A percentile compares a stretch with the other conserved stretches of the same genome.
Conservation (phyloP, 345 rosid genomes). For the Lenwebbia sp. region DNA sequence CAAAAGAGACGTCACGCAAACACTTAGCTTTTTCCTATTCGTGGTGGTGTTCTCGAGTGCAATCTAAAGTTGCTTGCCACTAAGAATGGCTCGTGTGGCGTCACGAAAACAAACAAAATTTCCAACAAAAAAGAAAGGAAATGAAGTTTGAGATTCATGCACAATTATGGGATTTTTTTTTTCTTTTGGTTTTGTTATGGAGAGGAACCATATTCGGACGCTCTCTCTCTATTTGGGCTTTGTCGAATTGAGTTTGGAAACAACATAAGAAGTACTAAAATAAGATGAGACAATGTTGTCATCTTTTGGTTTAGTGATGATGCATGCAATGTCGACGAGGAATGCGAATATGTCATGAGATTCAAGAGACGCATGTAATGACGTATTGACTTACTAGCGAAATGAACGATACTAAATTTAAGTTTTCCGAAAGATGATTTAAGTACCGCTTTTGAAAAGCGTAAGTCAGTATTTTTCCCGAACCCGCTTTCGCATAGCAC, state of each 20-base stretch:
- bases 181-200: neutral
- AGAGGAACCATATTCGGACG: neutral
- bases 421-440: neutral
- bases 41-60: conserved; percentile 25
- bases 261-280: neutral
- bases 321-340: neutral
- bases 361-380: neutral
- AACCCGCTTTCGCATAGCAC: neutral
- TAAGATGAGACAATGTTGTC: neutral
- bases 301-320: neutral
- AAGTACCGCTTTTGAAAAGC: neutral
- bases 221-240: neutral
- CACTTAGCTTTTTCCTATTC: conserved; percentile 6
- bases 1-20: conserved; percentile 28
- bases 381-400: rapidly evolving
- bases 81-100: conserved; percentile 19
- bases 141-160: neutral
- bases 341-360: neutral
- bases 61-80: conserved; percentile 32
- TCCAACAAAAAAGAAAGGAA: neutral
- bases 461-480: neutral
- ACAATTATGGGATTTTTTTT: neutral
- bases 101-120: neutral
- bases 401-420: neutral
- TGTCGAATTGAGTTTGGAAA: neutral